A percentile compares a stretch with the other conserved stretches of the same genome.
phyloP scores from a whole-genome alignment of 148 eudicot genomes.

The Linanthus parryae region DNA sequence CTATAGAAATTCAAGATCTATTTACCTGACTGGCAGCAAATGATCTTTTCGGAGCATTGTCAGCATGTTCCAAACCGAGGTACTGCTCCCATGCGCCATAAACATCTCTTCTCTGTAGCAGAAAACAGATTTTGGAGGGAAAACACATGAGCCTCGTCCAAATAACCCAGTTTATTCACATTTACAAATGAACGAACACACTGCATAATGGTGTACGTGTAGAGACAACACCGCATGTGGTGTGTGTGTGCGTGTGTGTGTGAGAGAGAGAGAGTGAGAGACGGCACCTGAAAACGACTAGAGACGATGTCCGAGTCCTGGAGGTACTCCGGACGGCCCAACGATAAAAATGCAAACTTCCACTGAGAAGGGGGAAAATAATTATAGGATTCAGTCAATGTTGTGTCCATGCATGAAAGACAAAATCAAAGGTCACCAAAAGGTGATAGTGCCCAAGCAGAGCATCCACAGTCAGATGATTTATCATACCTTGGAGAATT shows the following conservation, averaged over 20 bases:
- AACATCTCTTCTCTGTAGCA: constrained; percentile 71
- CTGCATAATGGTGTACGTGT: neutral
- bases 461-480: neutral
- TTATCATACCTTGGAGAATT: constrained; percentile 71
- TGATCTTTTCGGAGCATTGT: constrained; percentile 76
- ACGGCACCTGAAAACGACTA: constrained; percentile 78
- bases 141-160: constrained; percentile 4
- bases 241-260: neutral
- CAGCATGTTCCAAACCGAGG: constrained; percentile 87
- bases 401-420: too few species aligned
- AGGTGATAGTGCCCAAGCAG: neutral
- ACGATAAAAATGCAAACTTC: constrained; percentile 87
- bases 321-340: constrained; percentile 91
- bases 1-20: neutral
- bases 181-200: too few species aligned
- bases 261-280: constrained; percentile 5
- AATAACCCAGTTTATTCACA: too few species aligned
- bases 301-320: constrained; percentile 78
- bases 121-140: neutral
- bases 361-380: constrained; percentile 12
- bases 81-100: constrained; percentile 99
- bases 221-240: too few species aligned
- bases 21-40: constrained; percentile 81
- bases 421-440: too few species aligned
- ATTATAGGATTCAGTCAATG: too few species aligned